phyloP scores from a whole-genome alignment of 139 green algal species.

The Coelastrella sp. region DNA sequence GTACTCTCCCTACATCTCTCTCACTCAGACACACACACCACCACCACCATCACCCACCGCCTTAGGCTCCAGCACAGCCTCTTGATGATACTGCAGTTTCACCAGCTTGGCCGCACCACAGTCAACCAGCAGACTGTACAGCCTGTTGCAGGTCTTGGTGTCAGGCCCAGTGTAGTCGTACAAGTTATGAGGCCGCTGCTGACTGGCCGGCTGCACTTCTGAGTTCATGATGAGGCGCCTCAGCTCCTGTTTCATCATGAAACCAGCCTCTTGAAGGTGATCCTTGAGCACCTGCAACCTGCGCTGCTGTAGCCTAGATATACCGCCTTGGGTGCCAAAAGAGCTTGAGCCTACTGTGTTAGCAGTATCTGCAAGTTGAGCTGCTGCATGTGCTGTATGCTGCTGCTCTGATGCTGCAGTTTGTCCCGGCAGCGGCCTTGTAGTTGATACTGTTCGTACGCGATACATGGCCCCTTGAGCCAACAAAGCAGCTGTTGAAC shows the following conservation, averaged over 20 bases:
- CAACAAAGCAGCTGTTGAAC: background rate
- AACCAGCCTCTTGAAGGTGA: slow-evolving; percentile 47
- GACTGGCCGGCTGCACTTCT: slow-evolving; percentile 25
- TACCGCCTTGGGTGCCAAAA: slow-evolving; percentile 3
- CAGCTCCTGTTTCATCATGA: slow-evolving; percentile 50
- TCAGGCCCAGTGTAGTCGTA: slow-evolving; percentile 52
- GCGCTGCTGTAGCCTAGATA: slow-evolving; percentile 22
- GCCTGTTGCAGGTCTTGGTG: slow-evolving; percentile 54
- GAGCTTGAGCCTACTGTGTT: slow-evolving; percentile 18
- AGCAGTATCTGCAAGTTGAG: background rate
- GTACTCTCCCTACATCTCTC: background rate
- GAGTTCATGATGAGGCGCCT: slow-evolving; percentile 54
- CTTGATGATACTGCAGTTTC: slow-evolving; percentile 23
- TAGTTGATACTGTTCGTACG: background rate
- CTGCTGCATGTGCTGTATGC: slow-evolving; percentile 28
- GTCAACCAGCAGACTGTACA: slow-evolving; percentile 45
- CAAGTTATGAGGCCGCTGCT: background rate
- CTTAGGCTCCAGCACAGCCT: background rate
- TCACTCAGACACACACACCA: background rate
- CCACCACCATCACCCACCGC: background rate
- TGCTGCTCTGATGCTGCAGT: background rate
- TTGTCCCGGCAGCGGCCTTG: background rate
- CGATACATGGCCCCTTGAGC: background rate
- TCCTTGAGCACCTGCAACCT: slow-evolving; percentile 6
- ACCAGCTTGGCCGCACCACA: slow-evolving; percentile 25